phyloP scores from a whole-genome alignment of 1,284 basidiomycete species.

The Inonotus obliquus region DNA sequence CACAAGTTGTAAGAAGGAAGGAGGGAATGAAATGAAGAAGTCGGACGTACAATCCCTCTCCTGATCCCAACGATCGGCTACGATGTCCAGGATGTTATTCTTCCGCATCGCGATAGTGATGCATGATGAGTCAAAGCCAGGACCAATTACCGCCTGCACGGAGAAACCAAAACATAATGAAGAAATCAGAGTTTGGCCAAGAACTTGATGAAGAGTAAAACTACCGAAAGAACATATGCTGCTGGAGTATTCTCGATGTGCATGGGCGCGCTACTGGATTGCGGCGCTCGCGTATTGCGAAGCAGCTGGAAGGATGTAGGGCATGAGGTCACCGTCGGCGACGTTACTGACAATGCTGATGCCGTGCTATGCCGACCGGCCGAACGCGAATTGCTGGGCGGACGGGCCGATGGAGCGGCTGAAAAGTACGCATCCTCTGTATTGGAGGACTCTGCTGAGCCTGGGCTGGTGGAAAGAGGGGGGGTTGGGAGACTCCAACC shows the following conservation, averaged over 20 bases:
- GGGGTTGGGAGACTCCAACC: conserved; percentile 14
- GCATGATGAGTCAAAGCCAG: conserved; percentile 25
- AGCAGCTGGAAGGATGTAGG: conserved; percentile 11
- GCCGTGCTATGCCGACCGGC: not conserved
- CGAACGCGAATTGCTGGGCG: not conserved
- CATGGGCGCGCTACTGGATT: conserved; percentile 20
- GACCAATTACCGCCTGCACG: conserved; percentile 22
- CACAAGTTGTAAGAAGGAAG: not conserved
- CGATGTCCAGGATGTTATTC: conserved; percentile 25
- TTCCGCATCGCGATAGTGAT: conserved; percentile 27
- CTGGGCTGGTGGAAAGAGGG: conserved; percentile 15
- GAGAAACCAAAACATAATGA: not conserved
- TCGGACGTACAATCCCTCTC: conserved; percentile 26
- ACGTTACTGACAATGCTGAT: conserved; percentile 2
- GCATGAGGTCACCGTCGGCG: conserved; percentile 8
- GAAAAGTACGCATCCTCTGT: conserved; percentile 17
- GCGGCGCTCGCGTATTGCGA: conserved; percentile 11
- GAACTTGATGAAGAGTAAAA: not conserved
- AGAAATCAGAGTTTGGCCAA: not conserved
- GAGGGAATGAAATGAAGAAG: not conserved
- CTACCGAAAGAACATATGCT: conserved; percentile 21
- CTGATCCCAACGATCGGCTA: conserved; percentile 27
- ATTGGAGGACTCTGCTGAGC: conserved; percentile 15
- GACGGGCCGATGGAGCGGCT: not conserved
- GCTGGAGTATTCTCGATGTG: conserved; percentile 23